Evolutionary conservation across 139 green algal species (phyloP).

Genomic region (Chlorella ohadii): DNA sequence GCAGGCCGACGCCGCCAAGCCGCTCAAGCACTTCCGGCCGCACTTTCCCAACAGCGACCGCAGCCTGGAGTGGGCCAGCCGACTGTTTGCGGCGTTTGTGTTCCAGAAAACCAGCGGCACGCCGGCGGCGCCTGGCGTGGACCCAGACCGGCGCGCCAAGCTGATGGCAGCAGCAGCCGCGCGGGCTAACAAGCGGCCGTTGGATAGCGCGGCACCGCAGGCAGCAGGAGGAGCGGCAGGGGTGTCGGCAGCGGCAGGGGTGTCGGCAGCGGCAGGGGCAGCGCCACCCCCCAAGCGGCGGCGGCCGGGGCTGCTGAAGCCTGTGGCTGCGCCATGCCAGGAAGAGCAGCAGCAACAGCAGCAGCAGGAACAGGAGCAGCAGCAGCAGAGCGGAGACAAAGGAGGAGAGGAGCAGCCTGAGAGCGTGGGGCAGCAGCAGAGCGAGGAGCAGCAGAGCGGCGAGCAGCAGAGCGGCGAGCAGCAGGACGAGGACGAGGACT

Average conservation of each 20-base stretch:
- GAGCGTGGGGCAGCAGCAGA: neutral
- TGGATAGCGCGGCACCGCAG: neutral
- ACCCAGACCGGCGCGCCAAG: neutral
- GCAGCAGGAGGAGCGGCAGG: neutral
- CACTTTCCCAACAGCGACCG: slow-evolving; percentile 54
- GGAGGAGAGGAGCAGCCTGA: neutral
- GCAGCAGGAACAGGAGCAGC: slow-evolving; percentile 6
- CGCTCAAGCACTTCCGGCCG: slow-evolving; percentile 83
- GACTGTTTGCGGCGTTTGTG: slow-evolving; percentile 52
- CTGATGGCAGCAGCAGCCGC: slow-evolving; percentile 13
- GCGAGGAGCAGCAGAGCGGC: neutral
- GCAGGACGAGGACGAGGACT: no score
- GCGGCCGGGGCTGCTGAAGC: neutral
- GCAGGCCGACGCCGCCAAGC: slow-evolving; percentile 54
- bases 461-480: neutral
- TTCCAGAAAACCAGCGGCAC: slow-evolving; percentile 45
- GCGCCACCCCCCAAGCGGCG: slow-evolving; percentile 11
- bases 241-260: neutral
- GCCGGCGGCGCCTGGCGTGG: neutral
- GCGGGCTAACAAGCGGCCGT: neutral
- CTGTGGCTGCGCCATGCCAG: neutral
- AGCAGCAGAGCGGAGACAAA: neutral
- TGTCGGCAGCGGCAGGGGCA: neutral
- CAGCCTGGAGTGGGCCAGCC: slow-evolving; percentile 37
- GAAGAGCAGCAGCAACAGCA: neutral